These are phyloP conservation scores for Athelia psychrophila DNA, from an alignment of 1,284 basidiomycete species.

Conservation along the genomic window DNA sequence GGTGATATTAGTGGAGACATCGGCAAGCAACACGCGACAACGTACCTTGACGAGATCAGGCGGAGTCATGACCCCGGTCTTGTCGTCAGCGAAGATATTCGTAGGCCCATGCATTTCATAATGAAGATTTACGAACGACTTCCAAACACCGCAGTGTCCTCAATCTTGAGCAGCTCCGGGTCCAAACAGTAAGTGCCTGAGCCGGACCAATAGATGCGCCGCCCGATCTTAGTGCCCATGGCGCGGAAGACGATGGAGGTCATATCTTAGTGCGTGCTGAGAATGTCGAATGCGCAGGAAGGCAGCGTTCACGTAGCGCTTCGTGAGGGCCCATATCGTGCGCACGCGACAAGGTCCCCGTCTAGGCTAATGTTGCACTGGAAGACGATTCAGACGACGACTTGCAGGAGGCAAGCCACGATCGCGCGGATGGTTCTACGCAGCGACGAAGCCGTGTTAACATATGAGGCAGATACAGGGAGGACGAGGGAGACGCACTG, in stretches of 20 bases:
- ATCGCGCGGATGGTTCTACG: too few relatives aligned
- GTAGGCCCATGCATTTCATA: constrained; percentile 33
- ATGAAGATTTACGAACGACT: constrained; percentile 43
- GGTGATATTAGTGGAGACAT: background rate
- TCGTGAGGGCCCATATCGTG: constrained; percentile 30
- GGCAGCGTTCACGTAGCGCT: constrained; percentile 35
- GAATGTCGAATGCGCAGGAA: constrained; percentile 40
- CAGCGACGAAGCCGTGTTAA: too few relatives aligned
- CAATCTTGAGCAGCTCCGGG: constrained; percentile 30
- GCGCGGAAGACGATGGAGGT: constrained; percentile 42
- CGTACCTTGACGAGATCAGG: constrained; percentile 39
- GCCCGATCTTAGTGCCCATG: constrained; percentile 42
- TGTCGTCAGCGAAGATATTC: constrained; percentile 38
- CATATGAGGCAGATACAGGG: too few relatives aligned
- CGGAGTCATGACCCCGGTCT: constrained; percentile 39
- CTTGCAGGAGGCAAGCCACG: too few relatives aligned
- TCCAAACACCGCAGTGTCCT: constrained; percentile 43
- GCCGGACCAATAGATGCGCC: constrained; percentile 46
- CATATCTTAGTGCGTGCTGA: constrained; percentile 40
- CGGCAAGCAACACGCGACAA: background rate
- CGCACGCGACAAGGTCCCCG: constrained; percentile 20
- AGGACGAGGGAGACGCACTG: too few relatives aligned
- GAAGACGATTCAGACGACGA: too few relatives aligned
- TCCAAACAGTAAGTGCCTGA: constrained; percentile 42
- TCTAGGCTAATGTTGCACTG: too few relatives aligned